Percentiles rank a stretch among this genome's conserved stretches.
phyloP scores from a whole-genome alignment of 176 grass and related monocot species.

The Olyra latifolia region DNA sequence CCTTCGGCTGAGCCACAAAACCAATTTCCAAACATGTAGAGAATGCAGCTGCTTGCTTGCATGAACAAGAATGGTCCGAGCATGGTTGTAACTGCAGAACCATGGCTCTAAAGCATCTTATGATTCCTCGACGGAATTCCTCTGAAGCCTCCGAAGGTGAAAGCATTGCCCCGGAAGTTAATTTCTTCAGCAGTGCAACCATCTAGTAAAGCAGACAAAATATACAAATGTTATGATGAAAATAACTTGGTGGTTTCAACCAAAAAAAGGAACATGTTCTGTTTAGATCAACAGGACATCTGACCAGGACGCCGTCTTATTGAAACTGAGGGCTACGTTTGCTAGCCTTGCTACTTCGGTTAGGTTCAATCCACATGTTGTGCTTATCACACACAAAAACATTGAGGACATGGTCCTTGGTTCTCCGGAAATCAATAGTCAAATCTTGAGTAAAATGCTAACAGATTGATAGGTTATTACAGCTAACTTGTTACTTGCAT shows the following conservation, averaged over 20 bases:
- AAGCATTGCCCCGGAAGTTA: conserved; percentile 76
- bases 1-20: conserved; percentile 16
- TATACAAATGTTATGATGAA: neutral
- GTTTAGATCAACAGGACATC: neutral
- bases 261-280: neutral
- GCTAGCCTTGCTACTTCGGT: neutral
- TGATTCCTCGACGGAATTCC: conserved; percentile 76
- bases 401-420: neutral
- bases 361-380: neutral
- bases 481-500: conserved; percentile 1
- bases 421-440: conserved; percentile 3
- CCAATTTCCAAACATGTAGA: conserved; percentile 30
- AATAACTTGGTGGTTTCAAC: conserved; percentile 1
- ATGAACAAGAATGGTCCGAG: conserved; percentile 51
- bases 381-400: neutral
- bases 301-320: neutral
- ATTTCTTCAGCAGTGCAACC: conserved; percentile 74
- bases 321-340: neutral
- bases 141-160: conserved; percentile 79
- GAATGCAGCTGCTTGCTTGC: conserved; percentile 57
- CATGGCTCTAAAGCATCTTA: conserved; percentile 85
- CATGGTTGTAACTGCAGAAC: conserved; percentile 74
- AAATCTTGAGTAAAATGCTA: neutral
- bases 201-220: conserved; percentile 49
- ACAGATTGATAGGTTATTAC: neutral